Percentiles rank a stretch among this genome's conserved stretches.
phyloP scores from a whole-genome alignment of 257 asterid genomes.

The Solanum etuberosum region DNA sequence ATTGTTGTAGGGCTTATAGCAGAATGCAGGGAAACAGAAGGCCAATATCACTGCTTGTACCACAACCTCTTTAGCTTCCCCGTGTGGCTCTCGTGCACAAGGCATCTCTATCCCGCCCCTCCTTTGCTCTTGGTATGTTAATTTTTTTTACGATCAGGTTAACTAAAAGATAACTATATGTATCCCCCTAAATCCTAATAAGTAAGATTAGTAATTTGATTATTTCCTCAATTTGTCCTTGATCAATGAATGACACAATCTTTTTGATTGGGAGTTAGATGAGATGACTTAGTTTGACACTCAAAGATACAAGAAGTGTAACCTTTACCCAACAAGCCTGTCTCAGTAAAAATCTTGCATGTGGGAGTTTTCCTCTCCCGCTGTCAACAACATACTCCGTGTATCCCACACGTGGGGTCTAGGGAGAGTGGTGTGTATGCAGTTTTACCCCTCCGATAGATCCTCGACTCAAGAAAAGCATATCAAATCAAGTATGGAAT shows the following conservation, averaged over 20 bases:
- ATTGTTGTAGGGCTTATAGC: not conserved
- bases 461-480: not conserved
- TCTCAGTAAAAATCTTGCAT: too few relatives aligned
- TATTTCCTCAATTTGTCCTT: not conserved
- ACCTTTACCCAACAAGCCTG: too few relatives aligned
- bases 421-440: not conserved
- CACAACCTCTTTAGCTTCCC: constrained; percentile 43
- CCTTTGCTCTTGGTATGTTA: constrained; percentile 25
- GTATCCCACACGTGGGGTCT: not conserved
- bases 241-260: not conserved
- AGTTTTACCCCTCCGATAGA: not conserved
- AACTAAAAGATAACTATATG: not conserved
- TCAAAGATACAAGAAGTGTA: not conserved
- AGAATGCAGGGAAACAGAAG: not conserved
- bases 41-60: constrained; percentile 60
- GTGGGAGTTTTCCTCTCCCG: not conserved
- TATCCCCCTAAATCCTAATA: not conserved
- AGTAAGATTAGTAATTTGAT: not conserved
- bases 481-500: not conserved
- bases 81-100: constrained; percentile 42
- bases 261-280: not conserved
- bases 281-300: not conserved
- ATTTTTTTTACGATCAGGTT: not conserved
- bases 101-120: constrained; percentile 19
- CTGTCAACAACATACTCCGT: not conserved